Conservation (phyloP, 768 basidiomycete genomes). For the Tulasnella sp. region DNA sequence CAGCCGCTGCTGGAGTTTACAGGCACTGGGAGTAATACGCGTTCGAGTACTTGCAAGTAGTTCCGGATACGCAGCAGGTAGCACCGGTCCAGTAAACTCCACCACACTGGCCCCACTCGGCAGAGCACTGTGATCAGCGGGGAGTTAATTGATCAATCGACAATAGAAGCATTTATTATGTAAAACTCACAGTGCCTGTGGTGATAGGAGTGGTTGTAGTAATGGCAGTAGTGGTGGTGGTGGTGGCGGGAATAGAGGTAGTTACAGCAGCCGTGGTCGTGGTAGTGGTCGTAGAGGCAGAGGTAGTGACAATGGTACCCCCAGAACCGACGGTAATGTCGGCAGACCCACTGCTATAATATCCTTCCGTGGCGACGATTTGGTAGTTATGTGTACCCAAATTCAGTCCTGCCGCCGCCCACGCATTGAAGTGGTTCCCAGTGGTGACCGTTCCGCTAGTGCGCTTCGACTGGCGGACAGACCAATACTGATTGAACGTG, state of each 20-base stretch:
- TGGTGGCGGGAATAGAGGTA: not conserved
- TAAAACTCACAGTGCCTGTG: not conserved
- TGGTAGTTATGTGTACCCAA: conserved; percentile 12
- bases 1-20: no score
- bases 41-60: conserved; percentile 9
- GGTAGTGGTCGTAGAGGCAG: not conserved
- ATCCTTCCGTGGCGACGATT: conserved; percentile 16
- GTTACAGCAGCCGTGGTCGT: not conserved
- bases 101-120: conserved; percentile 1
- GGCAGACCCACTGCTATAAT: not conserved
- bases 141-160: no score
- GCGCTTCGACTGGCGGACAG: conserved; percentile 9
- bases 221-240: not conserved
- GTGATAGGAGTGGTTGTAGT: not conserved
- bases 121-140: not conserved
- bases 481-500: conserved; percentile 16
- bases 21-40: not conserved
- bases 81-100: conserved; percentile 8
- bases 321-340: not conserved
- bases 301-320: not conserved
- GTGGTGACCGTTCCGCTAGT: conserved; percentile 11
- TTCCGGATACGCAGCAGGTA: conserved; percentile 5
- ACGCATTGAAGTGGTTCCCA: conserved; percentile 17
- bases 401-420: conserved; percentile 6
- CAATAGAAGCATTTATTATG: no score